phyloP scores from a whole-genome alignment of 768 basidiomycete species.

The Mycena albidolilacea region DNA sequence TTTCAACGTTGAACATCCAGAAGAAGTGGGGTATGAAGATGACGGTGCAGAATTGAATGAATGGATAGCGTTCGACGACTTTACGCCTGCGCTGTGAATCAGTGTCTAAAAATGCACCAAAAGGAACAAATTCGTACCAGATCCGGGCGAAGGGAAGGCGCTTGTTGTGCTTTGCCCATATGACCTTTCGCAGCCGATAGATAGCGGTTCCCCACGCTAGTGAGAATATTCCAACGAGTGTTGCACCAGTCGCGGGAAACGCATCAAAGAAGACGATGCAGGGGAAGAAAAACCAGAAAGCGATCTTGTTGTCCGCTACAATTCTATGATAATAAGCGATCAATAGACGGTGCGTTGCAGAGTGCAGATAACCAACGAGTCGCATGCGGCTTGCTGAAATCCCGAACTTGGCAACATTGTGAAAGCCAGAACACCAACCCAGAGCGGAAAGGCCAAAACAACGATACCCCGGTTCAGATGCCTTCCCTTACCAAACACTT shows the following conservation, averaged over 20 bases:
- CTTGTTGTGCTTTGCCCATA: conserved; percentile 29
- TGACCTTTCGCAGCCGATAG: conserved; percentile 23
- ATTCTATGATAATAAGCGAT: not conserved
- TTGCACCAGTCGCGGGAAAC: conserved; percentile 12
- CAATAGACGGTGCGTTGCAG: too few species aligned
- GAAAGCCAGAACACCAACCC: conserved; percentile 26
- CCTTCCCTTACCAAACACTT: conserved; percentile 30
- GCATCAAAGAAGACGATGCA: conserved; percentile 27
- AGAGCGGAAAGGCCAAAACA: conserved; percentile 24
- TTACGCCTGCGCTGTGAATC: conserved; percentile 22
- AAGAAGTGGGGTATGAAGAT: conserved; percentile 21
- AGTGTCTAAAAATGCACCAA: too few species aligned
- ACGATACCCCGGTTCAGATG: conserved; percentile 16
- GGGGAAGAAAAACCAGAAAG: conserved; percentile 24
- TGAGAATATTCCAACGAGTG: not conserved
- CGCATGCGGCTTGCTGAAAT: conserved; percentile 27
- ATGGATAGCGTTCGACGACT: conserved; percentile 26
- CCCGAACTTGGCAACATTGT: conserved; percentile 6
- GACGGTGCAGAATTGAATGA: conserved; percentile 34
- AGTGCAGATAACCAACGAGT: not conserved
- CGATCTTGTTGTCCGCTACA: conserved; percentile 11
- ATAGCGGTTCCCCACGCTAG: conserved; percentile 22
- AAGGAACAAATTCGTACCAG: conserved; percentile 2
- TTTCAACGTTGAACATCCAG: conserved; percentile 33
- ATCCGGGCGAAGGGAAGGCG: conserved; percentile 13